Percentiles rank a stretch among this genome's conserved stretches.
phyloP scores from a whole-genome alignment of 2,329 filamentous ascomycete genomes.

The Penicillium sp. region DNA sequence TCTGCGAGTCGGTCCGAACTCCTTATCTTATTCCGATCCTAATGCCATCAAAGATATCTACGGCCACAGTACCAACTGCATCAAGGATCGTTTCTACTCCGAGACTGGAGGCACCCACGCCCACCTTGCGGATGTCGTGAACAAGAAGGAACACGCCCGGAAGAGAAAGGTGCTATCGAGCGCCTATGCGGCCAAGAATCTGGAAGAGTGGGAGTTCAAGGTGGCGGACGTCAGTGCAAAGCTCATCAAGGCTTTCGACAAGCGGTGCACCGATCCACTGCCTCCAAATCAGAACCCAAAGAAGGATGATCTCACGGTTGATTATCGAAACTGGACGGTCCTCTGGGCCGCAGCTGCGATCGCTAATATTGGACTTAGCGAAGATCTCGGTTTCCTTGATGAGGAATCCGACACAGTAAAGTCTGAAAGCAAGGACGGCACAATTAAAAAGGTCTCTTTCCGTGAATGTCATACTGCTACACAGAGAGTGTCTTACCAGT shows the following conservation, averaged over 20 bases:
- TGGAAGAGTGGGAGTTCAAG: slow-evolving; percentile 44
- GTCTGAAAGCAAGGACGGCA: slow-evolving; percentile 25
- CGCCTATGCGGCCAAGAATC: slow-evolving; percentile 43
- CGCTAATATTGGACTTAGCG: slow-evolving; percentile 40
- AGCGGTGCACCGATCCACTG: slow-evolving; percentile 28
- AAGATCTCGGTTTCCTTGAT: slow-evolving; percentile 39
- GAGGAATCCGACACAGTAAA: slow-evolving; percentile 32
- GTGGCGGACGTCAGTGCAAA: slow-evolving; percentile 38
- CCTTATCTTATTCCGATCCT: slow-evolving; percentile 12
- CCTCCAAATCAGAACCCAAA: background rate
- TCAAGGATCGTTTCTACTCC: slow-evolving; percentile 37
- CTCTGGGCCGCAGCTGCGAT: slow-evolving; percentile 42
- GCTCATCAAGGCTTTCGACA: slow-evolving; percentile 37
- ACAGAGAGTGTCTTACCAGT: slow-evolving; percentile 10
- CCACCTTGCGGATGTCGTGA: slow-evolving; percentile 41
- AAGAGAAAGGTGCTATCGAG: slow-evolving; percentile 42
- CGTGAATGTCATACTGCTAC: slow-evolving; percentile 19
- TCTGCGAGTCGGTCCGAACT: slow-evolving; percentile 21
- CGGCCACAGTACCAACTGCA: slow-evolving; percentile 36
- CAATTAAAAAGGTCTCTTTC: slow-evolving; percentile 17
- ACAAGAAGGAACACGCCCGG: slow-evolving; percentile 39
- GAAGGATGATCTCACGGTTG: slow-evolving; percentile 30
- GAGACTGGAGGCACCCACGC: slow-evolving; percentile 32
- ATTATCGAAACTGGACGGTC: slow-evolving; percentile 40
- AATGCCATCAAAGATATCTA: slow-evolving; percentile 38